A percentile compares a stretch with the other conserved stretches of the same genome.
Evolutionary conservation across 176 grass and related monocot species (phyloP).

Genomic region (Tuctoria greenei): DNA sequence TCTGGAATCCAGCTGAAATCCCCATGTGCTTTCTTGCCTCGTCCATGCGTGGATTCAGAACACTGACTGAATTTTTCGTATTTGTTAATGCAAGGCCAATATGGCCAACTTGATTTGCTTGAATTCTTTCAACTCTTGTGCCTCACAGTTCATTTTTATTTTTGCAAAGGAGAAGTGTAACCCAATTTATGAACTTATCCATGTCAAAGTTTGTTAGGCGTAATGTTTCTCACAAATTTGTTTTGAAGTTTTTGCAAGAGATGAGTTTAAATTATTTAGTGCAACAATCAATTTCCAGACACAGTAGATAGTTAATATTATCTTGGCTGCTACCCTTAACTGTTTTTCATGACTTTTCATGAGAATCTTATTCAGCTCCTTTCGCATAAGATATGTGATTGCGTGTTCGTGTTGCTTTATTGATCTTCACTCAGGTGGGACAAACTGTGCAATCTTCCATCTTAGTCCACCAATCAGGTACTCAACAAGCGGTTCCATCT

Average conservation of each 20-base stretch:
- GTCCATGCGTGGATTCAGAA: too few species aligned
- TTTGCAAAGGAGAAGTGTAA: neutral
- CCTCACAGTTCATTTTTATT: neutral
- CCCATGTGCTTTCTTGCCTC: too few species aligned
- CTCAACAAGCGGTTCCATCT: constrained; percentile 51
- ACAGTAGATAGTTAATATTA: constrained; percentile 17
- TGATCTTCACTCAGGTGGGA: constrained; percentile 51
- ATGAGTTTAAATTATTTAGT: constrained; percentile 3
- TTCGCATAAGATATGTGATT: constrained; percentile 6
- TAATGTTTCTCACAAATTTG: neutral
- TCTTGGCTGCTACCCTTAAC: constrained; percentile 1
- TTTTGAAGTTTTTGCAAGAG: neutral
- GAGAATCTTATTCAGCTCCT: neutral
- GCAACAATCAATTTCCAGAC: too few species aligned
- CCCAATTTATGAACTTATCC: neutral
- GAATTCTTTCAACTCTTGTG: neutral
- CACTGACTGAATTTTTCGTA: too few species aligned
- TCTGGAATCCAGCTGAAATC: too few species aligned
- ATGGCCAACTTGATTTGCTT: neutral
- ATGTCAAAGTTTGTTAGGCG: constrained; percentile 1
- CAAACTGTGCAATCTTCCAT: constrained; percentile 37
- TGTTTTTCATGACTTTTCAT: neutral
- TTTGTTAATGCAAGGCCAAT: neutral
- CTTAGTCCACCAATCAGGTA: constrained; percentile 43
- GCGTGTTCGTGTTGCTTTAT: neutral